Evolutionary conservation across 257 asterid species (phyloP).

Genomic region (Echium plantagineum): DNA sequence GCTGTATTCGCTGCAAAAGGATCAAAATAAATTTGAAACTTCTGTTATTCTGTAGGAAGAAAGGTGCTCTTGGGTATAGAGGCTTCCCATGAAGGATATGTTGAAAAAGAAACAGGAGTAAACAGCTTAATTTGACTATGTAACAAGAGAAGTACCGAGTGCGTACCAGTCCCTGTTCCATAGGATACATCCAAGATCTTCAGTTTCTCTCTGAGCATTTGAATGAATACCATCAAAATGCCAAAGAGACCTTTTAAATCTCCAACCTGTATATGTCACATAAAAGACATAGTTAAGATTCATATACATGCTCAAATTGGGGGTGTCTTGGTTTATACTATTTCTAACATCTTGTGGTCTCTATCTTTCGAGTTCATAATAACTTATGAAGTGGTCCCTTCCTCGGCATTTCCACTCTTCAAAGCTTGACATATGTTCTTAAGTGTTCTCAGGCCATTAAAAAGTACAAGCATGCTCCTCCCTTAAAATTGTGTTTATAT

Average conservation of each 20-base stretch:
- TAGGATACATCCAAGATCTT: slow-evolving; percentile 64
- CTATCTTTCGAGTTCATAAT: no score
- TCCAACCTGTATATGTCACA: slow-evolving; percentile 62
- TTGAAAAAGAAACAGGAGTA: background rate
- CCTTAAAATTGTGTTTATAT: no score
- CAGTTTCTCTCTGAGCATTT: slow-evolving; percentile 58
- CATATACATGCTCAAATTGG: background rate
- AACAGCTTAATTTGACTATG: background rate
- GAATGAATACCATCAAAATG: slow-evolving; percentile 53
- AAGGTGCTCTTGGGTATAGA: background rate
- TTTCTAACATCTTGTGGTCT: no score
- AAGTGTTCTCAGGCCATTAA: no score
- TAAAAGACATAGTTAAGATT: slow-evolving; percentile 2
- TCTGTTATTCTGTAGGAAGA: background rate
- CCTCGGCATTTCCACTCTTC: no score
- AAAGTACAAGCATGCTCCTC: no score
- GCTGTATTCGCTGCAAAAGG: slow-evolving; percentile 83
- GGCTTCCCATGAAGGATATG: background rate
- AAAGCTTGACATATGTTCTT: no score
- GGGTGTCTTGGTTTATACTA: no score
- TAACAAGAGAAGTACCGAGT: slow-evolving; percentile 1
- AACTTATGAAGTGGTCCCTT: no score
- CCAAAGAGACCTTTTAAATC: slow-evolving; percentile 87
- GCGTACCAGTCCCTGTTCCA: slow-evolving; percentile 75
- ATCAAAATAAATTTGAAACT: slow-evolving; percentile 15